Conservation (phyloP, 345 rosid species). For the Acer saccharum region DNA sequence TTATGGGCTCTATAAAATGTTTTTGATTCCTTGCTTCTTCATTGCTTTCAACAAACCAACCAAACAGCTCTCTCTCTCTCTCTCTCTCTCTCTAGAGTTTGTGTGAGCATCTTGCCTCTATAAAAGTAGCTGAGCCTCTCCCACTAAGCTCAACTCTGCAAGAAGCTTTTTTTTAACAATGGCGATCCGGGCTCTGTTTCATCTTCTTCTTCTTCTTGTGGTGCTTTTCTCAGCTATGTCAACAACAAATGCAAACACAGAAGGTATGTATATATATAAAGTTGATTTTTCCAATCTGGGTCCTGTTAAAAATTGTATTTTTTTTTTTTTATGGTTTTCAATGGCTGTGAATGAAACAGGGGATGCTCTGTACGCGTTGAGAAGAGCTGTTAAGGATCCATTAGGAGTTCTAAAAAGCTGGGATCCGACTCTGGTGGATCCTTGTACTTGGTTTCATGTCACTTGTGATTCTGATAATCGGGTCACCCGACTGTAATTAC, state of each 20-base stretch:
- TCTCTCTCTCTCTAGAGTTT: not conserved
- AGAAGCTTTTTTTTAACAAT: slow-evolving; percentile 18
- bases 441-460: slow-evolving; percentile 84
- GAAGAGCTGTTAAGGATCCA: slow-evolving; percentile 71
- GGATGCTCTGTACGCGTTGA: slow-evolving; percentile 65
- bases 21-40: slow-evolving; percentile 18
- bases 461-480: slow-evolving; percentile 61
- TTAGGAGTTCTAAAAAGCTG: slow-evolving; percentile 66
- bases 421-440: slow-evolving; percentile 81
- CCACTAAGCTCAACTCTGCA: slow-evolving; percentile 2
- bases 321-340: not conserved
- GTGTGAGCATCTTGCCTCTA: slow-evolving; percentile 10
- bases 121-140: not conserved
- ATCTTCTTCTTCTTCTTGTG: slow-evolving; percentile 18
- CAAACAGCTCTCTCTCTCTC: not conserved
- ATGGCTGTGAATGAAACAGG: slow-evolving; percentile 40
- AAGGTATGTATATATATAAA: slow-evolving; percentile 34
- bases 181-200: slow-evolving; percentile 33
- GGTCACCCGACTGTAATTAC: slow-evolving; percentile 65
- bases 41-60: slow-evolving; percentile 8
- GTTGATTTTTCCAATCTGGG: not conserved
- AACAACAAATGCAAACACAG: slow-evolving; percentile 46
- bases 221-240: slow-evolving; percentile 21
- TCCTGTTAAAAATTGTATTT: not conserved
- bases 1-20: slow-evolving; percentile 46